These are phyloP conservation scores for Pythium angustatum DNA, from an alignment of 352 stramenopile genomes.

Conservation along the genomic window DNA sequence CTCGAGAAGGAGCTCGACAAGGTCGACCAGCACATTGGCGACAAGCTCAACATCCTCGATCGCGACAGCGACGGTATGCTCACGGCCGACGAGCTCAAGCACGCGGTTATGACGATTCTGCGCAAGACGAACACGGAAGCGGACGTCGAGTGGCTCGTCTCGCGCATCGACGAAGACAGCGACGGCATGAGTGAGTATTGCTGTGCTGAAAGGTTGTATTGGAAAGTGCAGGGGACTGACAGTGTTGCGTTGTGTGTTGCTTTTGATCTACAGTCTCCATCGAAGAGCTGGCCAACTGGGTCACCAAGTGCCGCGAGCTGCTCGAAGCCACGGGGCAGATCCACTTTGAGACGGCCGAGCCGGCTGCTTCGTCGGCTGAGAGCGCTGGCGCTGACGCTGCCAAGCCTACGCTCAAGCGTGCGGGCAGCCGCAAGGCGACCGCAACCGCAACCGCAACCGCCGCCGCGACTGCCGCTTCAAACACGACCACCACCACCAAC, in stretches of 20 bases:
- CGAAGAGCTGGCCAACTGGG: constrained; percentile 91
- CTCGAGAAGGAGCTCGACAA: constrained; percentile 94
- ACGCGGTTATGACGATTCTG: constrained; percentile 95
- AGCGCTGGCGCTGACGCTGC: constrained; percentile 32
- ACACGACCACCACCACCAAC: neutral
- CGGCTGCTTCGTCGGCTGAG: constrained; percentile 20
- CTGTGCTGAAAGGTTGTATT: constrained; percentile 5
- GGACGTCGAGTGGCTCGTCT: constrained; percentile 94
- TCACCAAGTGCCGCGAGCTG: constrained; percentile 84
- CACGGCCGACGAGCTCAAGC: constrained; percentile 93
- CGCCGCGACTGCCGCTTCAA: neutral
- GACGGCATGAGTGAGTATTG: constrained; percentile 80
- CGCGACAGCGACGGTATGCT: constrained; percentile 96
- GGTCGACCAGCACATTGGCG: constrained; percentile 95
- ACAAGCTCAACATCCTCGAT: constrained; percentile 98
- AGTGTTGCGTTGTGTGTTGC: constrained; percentile 29
- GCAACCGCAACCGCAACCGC: no score
- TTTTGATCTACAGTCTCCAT: constrained; percentile 75
- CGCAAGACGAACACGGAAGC: constrained; percentile 93
- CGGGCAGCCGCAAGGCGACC: constrained; percentile 68
- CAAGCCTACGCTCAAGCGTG: constrained; percentile 65
- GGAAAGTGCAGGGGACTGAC: neutral
- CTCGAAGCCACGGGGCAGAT: constrained; percentile 86
- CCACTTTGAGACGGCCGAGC: constrained; percentile 41
- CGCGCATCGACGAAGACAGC: constrained; percentile 91